Base-by-base conservation (phyloP, 192 early-diverging fungal species). In the Dimargaris verticillata region DNA sequence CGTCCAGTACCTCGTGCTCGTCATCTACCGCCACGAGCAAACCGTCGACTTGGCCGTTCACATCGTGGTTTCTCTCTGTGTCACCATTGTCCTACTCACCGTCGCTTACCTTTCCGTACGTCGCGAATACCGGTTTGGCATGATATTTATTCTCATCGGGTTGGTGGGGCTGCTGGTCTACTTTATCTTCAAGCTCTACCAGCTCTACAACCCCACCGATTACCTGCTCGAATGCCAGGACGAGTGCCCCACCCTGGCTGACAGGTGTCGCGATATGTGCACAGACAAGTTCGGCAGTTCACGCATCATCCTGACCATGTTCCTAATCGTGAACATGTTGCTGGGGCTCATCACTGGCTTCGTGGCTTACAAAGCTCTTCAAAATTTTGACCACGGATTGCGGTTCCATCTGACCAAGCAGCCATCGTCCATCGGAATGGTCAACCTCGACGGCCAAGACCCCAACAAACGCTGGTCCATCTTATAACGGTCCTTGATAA, bases 1-100 rank as follows among this genome's bases (percentile, higher is more conserved):
- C 55, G 49, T 74, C 22, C 72, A 70, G 66, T 81, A 77, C 13
- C 63, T 89, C 43, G 33, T 38, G 33, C 33, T 38, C n/a, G 66
- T 79, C 18, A 68, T 76, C 12, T 64, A 60, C 58, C 44, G 62
- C 7, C 9, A 62, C 51, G 55, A 62, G 46, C 14, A 14, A 0
- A 61, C 61, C 44, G 52, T 45, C 18, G 73, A 63, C 43, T 63
- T 66, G 70, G 71, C 65, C 65, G 51, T 62, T 41, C 63, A 60
- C 26, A 59, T 62, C 43, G 48, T 65, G 3, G 22, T 60, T 14
- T 47, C 64, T 13, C 26, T 69, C 2, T 26, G 60, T 46, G 28
- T 62, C 47, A 60, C 50, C 25, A 53, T 51, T 20, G 58, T 59
- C 28, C 28, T 62, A 0, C 62, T 74, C 14, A 54, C 62, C 41